These are phyloP conservation scores for Candida ortonii DNA, from an alignment of 805 yeast genomes.

Conservation along the genomic window DNA sequence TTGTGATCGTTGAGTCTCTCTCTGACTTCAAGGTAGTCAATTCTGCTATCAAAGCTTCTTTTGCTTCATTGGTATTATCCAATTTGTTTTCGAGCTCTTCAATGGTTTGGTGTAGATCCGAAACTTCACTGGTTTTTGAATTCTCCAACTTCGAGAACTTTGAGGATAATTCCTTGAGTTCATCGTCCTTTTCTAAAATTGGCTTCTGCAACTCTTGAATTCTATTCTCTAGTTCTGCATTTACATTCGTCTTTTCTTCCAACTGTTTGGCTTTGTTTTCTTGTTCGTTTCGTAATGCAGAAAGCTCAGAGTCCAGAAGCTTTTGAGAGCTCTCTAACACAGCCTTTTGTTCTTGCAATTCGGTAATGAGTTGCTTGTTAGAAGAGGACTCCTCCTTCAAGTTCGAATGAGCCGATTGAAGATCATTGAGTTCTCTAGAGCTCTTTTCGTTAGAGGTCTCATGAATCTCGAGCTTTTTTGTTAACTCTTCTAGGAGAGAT, in stretches of 20 bases:
- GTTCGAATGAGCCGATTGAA: constrained; percentile 2
- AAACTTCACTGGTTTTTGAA: too few species aligned
- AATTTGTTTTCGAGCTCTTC: constrained; percentile 1
- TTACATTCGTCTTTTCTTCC: neutral
- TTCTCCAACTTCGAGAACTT: neutral
- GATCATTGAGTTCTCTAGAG: constrained; percentile 1
- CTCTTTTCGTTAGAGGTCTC: constrained; percentile 4
- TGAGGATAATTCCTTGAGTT: neutral
- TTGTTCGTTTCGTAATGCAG: constrained; percentile 2
- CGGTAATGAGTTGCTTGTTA: neutral
- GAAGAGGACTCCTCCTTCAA: neutral
- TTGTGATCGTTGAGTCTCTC: constrained; percentile 28
- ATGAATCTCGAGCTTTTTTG: constrained; percentile 27
- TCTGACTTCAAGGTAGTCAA: constrained; percentile 4
- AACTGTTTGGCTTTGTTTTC: constrained; percentile 1
- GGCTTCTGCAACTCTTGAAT: neutral
- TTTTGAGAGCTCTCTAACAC: neutral
- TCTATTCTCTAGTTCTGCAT: constrained; percentile 3
- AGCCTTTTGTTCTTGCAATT: constrained; percentile 1
- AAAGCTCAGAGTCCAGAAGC: neutral
- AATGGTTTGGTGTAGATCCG: neutral
- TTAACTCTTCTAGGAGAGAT: constrained; percentile 27
- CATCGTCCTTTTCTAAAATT: neutral
- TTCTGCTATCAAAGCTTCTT: constrained; percentile 6
- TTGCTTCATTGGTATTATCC: constrained; percentile 1